Percentiles rank a stretch among this genome's conserved stretches.
phyloP scores from a whole-genome alignment of 2,329 filamentous ascomycete genomes.

The Colletotrichum siamense region DNA sequence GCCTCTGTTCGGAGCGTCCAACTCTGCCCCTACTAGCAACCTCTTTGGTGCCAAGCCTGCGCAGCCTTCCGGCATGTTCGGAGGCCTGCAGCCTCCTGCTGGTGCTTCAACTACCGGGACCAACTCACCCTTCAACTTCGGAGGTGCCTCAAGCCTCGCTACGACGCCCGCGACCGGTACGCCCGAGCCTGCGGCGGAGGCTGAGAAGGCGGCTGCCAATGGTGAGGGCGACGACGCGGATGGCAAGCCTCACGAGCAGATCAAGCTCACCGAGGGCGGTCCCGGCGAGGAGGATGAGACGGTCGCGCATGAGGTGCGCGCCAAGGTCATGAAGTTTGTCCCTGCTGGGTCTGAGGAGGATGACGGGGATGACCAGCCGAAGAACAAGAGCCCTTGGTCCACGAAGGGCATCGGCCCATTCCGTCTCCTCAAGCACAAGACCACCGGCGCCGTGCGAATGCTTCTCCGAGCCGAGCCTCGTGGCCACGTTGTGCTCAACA shows the following conservation, averaged over 20 bases:
- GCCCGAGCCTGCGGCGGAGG: constrained; percentile 57
- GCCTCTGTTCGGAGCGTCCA: constrained; percentile 5
- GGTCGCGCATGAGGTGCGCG: constrained; percentile 71
- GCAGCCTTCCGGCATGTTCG: constrained; percentile 35
- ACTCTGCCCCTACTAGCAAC: constrained; percentile 4
- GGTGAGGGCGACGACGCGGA: constrained; percentile 50
- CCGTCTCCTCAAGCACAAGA: constrained; percentile 76
- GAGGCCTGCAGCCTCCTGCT: constrained; percentile 45
- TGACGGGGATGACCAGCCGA: constrained; percentile 44
- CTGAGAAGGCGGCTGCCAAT: constrained; percentile 30
- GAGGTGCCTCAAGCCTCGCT: constrained; percentile 65
- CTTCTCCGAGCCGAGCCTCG: constrained; percentile 77
- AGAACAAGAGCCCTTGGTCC: constrained; percentile 66
- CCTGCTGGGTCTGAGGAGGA: constrained; percentile 49
- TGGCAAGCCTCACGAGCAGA: constrained; percentile 68
- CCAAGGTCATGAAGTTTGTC: constrained; percentile 71
- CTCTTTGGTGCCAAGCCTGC: constrained; percentile 25
- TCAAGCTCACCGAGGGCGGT: constrained; percentile 70
- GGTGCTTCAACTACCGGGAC: constrained; percentile 51
- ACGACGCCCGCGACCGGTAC: constrained; percentile 65
- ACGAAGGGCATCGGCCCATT: constrained; percentile 75
- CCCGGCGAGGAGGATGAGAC: constrained; percentile 77
- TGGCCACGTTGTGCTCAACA: constrained; percentile 77
- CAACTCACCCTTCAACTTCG: constrained; percentile 61
- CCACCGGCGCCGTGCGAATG: constrained; percentile 69